Conservation (phyloP, 208 protist genomes). For the Crithidia expoeki region DNA sequence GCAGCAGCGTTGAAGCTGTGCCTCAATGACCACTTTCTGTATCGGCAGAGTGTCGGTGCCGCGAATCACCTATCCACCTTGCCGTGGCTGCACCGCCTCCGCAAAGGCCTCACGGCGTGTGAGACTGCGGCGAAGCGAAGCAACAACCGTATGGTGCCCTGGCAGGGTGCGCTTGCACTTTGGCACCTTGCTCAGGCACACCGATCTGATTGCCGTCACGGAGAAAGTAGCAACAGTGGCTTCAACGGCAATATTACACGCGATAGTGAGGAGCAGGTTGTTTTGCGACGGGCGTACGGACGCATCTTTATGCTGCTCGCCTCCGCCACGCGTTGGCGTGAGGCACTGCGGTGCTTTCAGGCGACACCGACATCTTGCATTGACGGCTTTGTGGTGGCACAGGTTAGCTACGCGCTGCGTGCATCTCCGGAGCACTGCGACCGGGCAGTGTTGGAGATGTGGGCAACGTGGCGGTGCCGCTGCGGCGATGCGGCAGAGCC, state of each 20-base stretch:
- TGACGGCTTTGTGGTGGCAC: constrained; percentile 65
- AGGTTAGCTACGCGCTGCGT: constrained; percentile 54
- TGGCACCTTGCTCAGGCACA: constrained; percentile 14
- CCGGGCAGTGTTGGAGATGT: constrained; percentile 53
- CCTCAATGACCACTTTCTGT: background rate
- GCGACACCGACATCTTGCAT: constrained; percentile 23
- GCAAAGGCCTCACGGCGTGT: constrained; percentile 50
- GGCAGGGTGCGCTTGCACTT: constrained; percentile 37
- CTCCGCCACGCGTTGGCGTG: constrained; percentile 48
- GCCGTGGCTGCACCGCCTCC: constrained; percentile 39
- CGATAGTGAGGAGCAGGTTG: background rate
- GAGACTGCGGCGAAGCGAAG: constrained; percentile 14
- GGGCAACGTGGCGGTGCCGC: constrained; percentile 66
- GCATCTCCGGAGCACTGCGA: constrained; percentile 15
- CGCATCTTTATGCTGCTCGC: constrained; percentile 63
- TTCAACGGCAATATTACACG: background rate
- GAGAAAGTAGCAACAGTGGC: background rate
- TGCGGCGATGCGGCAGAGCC: constrained; percentile 56
- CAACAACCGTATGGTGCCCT: constrained; percentile 3
- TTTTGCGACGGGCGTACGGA: constrained; percentile 38
- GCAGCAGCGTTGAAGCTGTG: constrained; percentile 40
- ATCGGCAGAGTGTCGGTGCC: background rate
- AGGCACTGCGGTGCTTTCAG: constrained; percentile 56
- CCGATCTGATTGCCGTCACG: background rate
- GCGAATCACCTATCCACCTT: background rate